Percentiles rank a stretch among this genome's conserved stretches.
Conservation (phyloP, 768 basidiomycete genomes). For the Russula earlei region DNA sequence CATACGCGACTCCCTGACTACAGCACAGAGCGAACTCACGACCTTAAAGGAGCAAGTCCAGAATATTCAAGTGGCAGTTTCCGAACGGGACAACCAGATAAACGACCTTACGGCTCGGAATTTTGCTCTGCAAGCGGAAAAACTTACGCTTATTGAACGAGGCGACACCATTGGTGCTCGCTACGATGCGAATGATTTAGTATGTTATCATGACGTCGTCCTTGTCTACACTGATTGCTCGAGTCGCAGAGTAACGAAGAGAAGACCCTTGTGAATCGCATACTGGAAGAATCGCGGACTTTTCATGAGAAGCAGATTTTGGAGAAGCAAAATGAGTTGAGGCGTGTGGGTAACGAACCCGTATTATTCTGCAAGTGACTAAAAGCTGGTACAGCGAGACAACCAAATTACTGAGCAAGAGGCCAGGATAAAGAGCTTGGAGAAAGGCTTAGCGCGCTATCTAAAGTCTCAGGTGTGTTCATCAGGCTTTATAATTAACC, state of each 20-base stretch:
- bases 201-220: slow-evolving; percentile 5
- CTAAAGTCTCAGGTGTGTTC: slow-evolving; percentile 23
- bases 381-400: slow-evolving; percentile 23
- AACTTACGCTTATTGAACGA: slow-evolving; percentile 19
- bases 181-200: slow-evolving; percentile 27
- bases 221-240: not conserved
- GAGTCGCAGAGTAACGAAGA: slow-evolving; percentile 25
- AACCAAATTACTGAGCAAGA: slow-evolving; percentile 27
- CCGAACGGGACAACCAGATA: slow-evolving; percentile 20
- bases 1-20: slow-evolving; percentile 14
- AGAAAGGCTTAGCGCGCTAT: slow-evolving; percentile 26
- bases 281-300: slow-evolving; percentile 26
- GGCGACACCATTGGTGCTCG: slow-evolving; percentile 24
- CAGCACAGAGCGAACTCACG: slow-evolving; percentile 15
- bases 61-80: slow-evolving; percentile 18
- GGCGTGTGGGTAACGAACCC: slow-evolving; percentile 22
- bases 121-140: slow-evolving; percentile 20
- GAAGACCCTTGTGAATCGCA: slow-evolving; percentile 25
- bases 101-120: slow-evolving; percentile 21
- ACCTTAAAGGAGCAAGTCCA: slow-evolving; percentile 18
- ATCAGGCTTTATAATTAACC: not conserved
- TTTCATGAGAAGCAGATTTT: slow-evolving; percentile 29
- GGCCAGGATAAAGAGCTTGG: slow-evolving; percentile 24
- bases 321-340: slow-evolving; percentile 29
- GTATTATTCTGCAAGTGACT: not conserved